Evolutionary conservation across 148 eudicot species (phyloP).

Genomic region (Gaultheria prostrata): DNA sequence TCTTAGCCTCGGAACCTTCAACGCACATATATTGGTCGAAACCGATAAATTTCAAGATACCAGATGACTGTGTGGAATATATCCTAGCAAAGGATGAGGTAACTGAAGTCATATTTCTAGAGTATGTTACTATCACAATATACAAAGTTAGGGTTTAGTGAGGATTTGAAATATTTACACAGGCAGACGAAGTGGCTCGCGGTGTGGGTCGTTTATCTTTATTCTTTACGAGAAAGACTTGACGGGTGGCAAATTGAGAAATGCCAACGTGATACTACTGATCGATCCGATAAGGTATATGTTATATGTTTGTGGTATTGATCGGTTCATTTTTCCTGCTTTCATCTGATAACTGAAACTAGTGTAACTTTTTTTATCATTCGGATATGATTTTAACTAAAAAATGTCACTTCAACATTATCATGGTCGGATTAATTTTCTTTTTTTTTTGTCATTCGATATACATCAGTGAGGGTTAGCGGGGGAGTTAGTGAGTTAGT

Average conservation of each 20-base stretch:
- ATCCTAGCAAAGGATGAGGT: background rate
- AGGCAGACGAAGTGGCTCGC: background rate
- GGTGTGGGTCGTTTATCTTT: background rate
- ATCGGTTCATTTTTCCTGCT: too few species aligned
- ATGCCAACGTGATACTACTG: background rate
- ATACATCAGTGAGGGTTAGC: too few species aligned
- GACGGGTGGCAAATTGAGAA: background rate
- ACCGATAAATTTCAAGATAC: background rate
- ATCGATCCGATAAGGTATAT: background rate
- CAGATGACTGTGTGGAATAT: background rate
- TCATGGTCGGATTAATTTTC: too few species aligned
- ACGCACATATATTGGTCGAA: background rate
- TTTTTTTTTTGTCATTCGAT: too few species aligned
- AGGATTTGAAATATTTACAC: background rate
- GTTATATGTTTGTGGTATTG: too few species aligned
- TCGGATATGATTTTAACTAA: too few species aligned
- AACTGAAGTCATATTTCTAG: background rate
- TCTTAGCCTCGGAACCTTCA: background rate
- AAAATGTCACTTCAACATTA: too few species aligned
- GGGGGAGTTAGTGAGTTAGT: too few species aligned
- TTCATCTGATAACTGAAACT: too few species aligned
- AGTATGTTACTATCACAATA: background rate
- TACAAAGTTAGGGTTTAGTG: background rate
- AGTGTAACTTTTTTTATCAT: too few species aligned
- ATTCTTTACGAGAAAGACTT: background rate